phyloP scores from a whole-genome alignment of 768 basidiomycete genomes.

The Pisolithus marmoratus region DNA sequence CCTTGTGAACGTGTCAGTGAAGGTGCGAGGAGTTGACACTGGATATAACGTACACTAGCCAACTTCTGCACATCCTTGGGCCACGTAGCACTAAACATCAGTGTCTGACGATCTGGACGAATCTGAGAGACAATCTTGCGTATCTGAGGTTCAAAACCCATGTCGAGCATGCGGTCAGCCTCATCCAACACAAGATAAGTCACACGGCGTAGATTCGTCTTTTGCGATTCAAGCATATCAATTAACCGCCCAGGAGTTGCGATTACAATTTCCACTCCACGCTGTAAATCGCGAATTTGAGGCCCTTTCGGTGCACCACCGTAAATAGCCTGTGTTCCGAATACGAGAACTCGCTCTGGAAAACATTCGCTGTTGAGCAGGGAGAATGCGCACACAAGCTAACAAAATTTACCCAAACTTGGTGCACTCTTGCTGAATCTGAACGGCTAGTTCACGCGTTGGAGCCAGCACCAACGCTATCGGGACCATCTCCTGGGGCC shows the following conservation, averaged over 20 bases:
- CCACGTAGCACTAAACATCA: slow-evolving; percentile 99
- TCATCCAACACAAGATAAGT: slow-evolving; percentile 99
- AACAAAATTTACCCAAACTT: slow-evolving; percentile 77
- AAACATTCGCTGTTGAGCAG: slow-evolving; percentile 4
- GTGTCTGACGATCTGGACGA: slow-evolving; percentile 94
- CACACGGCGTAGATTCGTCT: slow-evolving; percentile 92
- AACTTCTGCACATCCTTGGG: slow-evolving; percentile 99
- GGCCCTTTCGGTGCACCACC: slow-evolving; percentile 98
- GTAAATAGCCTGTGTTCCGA: slow-evolving; percentile 97
- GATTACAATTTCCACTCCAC: slow-evolving; percentile 96
- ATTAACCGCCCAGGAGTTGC: slow-evolving; percentile 99
- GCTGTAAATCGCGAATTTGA: slow-evolving; percentile 95
- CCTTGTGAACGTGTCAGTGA: slow-evolving; percentile 39
- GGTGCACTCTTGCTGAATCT: slow-evolving; percentile 97
- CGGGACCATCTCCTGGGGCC: slow-evolving; percentile 90
- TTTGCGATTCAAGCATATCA: slow-evolving; percentile 96
- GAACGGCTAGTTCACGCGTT: slow-evolving; percentile 96
- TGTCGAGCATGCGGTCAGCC: slow-evolving; percentile 99
- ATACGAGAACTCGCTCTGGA: slow-evolving; percentile 84
- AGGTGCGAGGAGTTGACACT: background rate
- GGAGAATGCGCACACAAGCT: background rate
- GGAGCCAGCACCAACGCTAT: slow-evolving; percentile 96
- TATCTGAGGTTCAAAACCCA: slow-evolving; percentile 99
- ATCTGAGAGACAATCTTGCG: slow-evolving; percentile 97
- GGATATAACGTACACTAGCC: slow-evolving; percentile 56